Evolutionary conservation across 23 red algal species (phyloP), one percentile per base, ranked within the genome.

Genomic region (Cyanidium caldarium): DNA sequence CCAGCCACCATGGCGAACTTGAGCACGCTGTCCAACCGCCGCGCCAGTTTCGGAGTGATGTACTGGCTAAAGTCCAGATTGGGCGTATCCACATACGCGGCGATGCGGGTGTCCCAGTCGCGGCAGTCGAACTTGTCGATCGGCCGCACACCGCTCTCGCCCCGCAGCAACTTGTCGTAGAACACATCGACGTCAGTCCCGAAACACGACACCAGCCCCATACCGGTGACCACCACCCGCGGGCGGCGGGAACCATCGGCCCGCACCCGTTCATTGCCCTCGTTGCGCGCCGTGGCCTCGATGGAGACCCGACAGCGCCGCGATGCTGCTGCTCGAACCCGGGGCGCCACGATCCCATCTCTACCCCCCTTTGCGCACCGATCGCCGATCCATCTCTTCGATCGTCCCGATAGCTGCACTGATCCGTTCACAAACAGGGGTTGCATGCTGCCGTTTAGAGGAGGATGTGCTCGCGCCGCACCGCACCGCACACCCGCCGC

Each of bases 161-260:
- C 92, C n/a, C 45, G 67, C 40, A 98, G 81, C 41, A 98, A 68
- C 1, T 75, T 82, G 21, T 88, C 34, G 65, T 98, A 88, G 70
- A 86, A 98, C 1, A 66, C 30, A 39, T 98, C 82, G 2, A 81
- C 69, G 58, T 98, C 92, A 39, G 73, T 85, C 0, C 92, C 92
- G 66, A 98, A 98, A 39, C 85, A 88, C 0, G 92, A 98, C 29
- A 88, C 92, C 20, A 88, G 68, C 3, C 92, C 92, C 17, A 80
- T 85, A 25, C 92, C 92, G 21, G 92, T 98, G 0, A 98, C 81
- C 35, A 98, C 92, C 21, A 98, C 43, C 30, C 92, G 80, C 65
- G 83, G 87, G 12, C 42, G 7, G 10, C 13, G 19, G 7, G 51
- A n/a, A n/a, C n/a, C n/a, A n/a, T n/a, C n/a, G n/a, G n/a, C n/a